Evolutionary conservation across 768 basidiomycete species (phyloP), one percentile per base, ranked within the genome.

Genomic region (Psilocybe sp.): DNA sequence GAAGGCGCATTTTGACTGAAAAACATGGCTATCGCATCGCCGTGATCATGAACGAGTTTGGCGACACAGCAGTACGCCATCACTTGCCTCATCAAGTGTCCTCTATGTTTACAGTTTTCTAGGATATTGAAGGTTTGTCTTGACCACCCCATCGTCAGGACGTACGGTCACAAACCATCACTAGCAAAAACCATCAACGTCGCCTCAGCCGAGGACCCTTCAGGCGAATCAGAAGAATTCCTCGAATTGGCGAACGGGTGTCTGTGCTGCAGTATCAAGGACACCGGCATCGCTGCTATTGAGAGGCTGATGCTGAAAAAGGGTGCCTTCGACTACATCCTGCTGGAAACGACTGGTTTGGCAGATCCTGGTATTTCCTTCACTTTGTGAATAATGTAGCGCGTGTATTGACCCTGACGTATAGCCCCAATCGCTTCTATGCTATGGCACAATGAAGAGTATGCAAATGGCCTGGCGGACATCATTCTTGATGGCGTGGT

Each of bases 41-140:
- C 4, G 96, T 99, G 16, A 97, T 96, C 55, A 94, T 97, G 92
- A 97, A 96, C 62, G 93, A 95, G 68, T 98, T 98, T 64, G 96
- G 93, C 8, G 94, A 97, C 64, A 94, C 94, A 15, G 91, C 92
- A 59, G 89, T 91, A 60, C 62, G 84, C 73, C n/a, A 32, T 15
- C 13, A 40, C 38, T 40, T 54, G 19, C 50, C 44, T n/a, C 41
- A 15, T n/a, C 34, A 37, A 43, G 34, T 47, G 35, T n/a, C 31
- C 31, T 14, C 41, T 19, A 32, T 41, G 9, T 20, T 5, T 35
- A 37, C 13, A 44, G 14, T 34, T 36, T 51, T 16, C 43, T 39
- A 91, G 89, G 96, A 93, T 61, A 97, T 98, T 47, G 95, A 98
- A 82, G 84, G 95, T 94, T 44, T 50, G 72, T 60, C 40, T 18